Base-by-base conservation (phyloP, 1,284 basidiomycete species). In the Leccinum holopus region DNA sequence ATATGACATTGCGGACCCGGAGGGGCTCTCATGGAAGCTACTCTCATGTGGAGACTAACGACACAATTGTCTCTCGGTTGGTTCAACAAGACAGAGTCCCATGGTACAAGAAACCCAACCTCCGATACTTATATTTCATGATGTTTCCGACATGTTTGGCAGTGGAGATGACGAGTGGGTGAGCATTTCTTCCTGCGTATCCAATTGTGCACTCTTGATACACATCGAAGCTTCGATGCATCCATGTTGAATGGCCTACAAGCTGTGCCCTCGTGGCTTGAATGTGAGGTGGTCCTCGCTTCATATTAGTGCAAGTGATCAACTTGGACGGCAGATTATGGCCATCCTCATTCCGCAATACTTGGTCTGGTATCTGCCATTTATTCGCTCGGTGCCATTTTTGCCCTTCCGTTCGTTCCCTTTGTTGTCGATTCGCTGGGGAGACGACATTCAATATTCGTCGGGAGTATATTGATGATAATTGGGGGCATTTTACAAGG, bases 91-190 rank as follows among this genome's bases (percentile, higher is more conserved):
- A 87, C 67, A 77, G 72, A 44, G 76, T 75, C 9, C 82, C 84
- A 53, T 87, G 85, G 85, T 85, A 85, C 70, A 72, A 69, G 63
- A 86, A 85, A 66, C 82, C 75, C 83, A 66, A 66, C 47, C 65
- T 66, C 30, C 66, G 65, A 25, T 52, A 44, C 28, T 61, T 68
- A 12, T 66, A 86, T 71, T 62, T 85, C 32, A 60, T 85, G 58
- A 76, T 86, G 69, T 75, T 85, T 66, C 84, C 84, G 30, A 83
- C 84, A 51, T 85, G 83, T 68, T 80, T 87, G 41, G 84, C 83
- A 21, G 84, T 85, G 16, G 84, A 87, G 68, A 84, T 85, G 82
- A 86, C 84, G 1, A 83, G 80, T 69, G 84, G 84, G 83, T 81
- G 63, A 64, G 81, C 72, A 21, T 49, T 28, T 35, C 28, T 80